Evolutionary conservation across 78 protist genomes (phyloP).

Genomic region (Dictyostelium firmibasis): DNA sequence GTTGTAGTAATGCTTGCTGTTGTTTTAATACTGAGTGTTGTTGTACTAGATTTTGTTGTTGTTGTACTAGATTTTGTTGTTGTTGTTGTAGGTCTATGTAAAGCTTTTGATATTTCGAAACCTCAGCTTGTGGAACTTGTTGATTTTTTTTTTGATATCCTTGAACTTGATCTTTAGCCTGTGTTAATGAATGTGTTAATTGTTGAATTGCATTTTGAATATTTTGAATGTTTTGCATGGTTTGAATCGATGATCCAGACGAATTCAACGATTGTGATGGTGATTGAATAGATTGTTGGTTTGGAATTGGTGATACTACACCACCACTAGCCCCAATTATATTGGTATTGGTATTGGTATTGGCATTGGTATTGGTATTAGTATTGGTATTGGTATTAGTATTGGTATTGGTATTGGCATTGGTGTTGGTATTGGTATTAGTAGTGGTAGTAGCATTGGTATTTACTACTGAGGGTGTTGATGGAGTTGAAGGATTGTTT

Average conservation of each 20-base stretch:
- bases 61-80: neutral
- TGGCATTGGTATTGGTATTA: too few relatives aligned
- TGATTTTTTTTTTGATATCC: neutral
- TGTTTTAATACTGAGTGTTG: neutral
- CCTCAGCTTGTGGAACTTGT: neutral
- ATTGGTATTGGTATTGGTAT: too few relatives aligned
- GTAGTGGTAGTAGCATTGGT: neutral
- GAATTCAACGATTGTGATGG: slow-evolving; percentile 1
- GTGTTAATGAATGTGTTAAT: neutral
- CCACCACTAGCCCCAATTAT: neutral
- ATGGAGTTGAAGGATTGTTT: neutral
- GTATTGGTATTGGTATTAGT: too few relatives aligned
- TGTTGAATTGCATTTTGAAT: neutral
- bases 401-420: too few relatives aligned
- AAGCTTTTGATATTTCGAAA: neutral
- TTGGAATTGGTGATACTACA: neutral
- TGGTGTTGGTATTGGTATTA: too few relatives aligned
- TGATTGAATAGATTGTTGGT: slow-evolving; percentile 7
- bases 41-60: neutral
- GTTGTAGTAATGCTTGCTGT: slow-evolving; percentile 33
- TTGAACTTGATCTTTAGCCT: neutral
- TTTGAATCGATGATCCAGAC: neutral
- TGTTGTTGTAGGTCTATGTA: too few relatives aligned
- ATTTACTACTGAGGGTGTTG: neutral
- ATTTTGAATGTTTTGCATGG: neutral